Evolutionary conservation across 805 yeast genomes (phyloP).

Genomic region (Clavispora phyllophila): DNA sequence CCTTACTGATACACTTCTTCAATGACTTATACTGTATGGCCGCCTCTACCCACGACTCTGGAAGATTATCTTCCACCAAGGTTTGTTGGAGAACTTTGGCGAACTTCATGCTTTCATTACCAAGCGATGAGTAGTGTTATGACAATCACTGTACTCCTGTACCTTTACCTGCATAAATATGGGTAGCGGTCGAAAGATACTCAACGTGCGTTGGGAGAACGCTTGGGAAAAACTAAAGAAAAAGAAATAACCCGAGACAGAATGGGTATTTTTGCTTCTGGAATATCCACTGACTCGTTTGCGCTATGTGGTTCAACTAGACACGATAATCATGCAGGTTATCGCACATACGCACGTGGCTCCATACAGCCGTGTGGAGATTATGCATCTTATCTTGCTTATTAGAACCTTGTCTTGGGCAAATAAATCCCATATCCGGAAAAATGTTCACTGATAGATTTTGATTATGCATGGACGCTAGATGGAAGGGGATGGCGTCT

Average conservation of each 20-base stretch:
- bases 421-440: too few species aligned
- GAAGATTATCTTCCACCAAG: slow-evolving; percentile 54
- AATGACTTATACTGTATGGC: slow-evolving; percentile 70
- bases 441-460: too few species aligned
- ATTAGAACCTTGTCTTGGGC: background rate
- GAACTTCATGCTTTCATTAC: slow-evolving; percentile 54
- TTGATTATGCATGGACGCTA: too few species aligned
- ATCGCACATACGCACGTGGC: background rate
- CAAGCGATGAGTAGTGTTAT: background rate
- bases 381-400: background rate
- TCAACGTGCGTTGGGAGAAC: background rate
- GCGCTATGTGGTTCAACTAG: background rate
- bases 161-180: background rate
- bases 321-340: background rate
- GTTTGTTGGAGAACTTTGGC: slow-evolving; percentile 67
- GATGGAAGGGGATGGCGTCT: too few species aligned
- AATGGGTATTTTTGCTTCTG: background rate
- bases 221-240: background rate
- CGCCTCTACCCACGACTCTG: slow-evolving; percentile 60
- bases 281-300: background rate
- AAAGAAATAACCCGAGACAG: background rate
- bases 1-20: slow-evolving; percentile 61
- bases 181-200: background rate
- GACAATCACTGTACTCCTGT: background rate
- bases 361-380: background rate